Conservation (phyloP, 1,139 yeast species). For the Hyphopichia buzzinii region DNA sequence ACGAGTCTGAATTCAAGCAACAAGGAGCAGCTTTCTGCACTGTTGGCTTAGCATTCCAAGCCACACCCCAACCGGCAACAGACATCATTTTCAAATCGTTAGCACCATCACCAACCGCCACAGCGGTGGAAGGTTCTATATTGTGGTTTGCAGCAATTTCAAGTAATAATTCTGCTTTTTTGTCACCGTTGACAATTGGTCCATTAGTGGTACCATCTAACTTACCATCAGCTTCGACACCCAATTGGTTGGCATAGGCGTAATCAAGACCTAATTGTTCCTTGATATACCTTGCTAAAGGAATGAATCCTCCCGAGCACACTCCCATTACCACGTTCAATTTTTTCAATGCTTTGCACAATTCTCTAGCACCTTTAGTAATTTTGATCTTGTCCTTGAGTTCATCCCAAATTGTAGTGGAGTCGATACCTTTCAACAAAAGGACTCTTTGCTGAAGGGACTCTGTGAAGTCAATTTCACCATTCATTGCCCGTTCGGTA, state of each 20-base stretch:
- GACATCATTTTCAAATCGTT: constrained; percentile 94
- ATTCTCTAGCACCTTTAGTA: constrained; percentile 80
- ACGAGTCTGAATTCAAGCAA: constrained; percentile 66
- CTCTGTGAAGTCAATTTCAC: constrained; percentile 87
- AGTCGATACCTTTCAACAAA: constrained; percentile 75
- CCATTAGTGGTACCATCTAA: constrained; percentile 63
- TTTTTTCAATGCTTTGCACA: constrained; percentile 59
- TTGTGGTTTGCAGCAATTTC: constrained; percentile 65
- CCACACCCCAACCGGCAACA: constrained; percentile 89
- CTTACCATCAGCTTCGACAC: constrained; percentile 49
- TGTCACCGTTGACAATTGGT: constrained; percentile 79
- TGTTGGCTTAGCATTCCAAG: constrained; percentile 95
- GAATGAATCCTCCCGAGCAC: constrained; percentile 91
- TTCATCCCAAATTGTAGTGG: constrained; percentile 73
- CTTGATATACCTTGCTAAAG: constrained; percentile 77
- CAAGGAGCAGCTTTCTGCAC: constrained; percentile 85
- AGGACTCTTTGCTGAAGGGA: constrained; percentile 74
- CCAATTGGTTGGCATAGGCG: constrained; percentile 80
- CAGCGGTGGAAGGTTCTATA: constrained; percentile 55
- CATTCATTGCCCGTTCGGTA: constrained; percentile 96
- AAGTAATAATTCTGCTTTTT: constrained; percentile 71
- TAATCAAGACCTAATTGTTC: constrained; percentile 70
- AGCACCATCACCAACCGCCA: constrained; percentile 98
- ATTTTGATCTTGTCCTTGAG: constrained; percentile 65
- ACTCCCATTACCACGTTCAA: constrained; percentile 77